Base-by-base conservation (phyloP, 768 basidiomycete genomes). In the Calvatia gigantea region DNA sequence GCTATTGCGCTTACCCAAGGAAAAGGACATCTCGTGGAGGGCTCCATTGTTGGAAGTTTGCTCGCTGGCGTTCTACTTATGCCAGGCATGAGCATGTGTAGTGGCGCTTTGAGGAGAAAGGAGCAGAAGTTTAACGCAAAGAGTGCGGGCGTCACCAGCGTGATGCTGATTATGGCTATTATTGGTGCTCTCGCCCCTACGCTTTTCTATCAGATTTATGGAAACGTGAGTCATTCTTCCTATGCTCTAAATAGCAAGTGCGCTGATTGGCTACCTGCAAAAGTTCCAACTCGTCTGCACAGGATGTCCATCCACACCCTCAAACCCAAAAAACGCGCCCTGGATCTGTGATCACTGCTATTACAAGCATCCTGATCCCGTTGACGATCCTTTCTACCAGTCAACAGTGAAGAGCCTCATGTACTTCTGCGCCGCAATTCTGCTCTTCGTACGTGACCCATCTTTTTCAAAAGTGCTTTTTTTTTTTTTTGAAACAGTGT, bases 91-190 rank as follows among this genome's bases (percentile, higher is more conserved):
- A 94, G 91, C 70, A 99, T 99, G 97, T 87, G 88, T 64, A 89
- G 89, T 33, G 91, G 89, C 6, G 97, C 97, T 0, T 60, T 97
- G 56, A 79, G 84, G 65, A 77, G 88, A 66, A 99, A 99, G 73
- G 97, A 99, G 70, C 93, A 95, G 68, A 91, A 86, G 62, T 99
- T 99, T 77, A 99, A 99, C 65, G 97, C 97, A n/a, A 98, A 93
- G 76, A 94, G 91, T 64, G 97, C 97, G 5, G 92, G 97, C 33
- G 97, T 99, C 14, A 99, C 97, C 0, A 97, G 94, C 68, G 97
- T 97, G 77, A 96, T 99, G 92, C 71, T 99, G 68, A 98, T 99
- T 73, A 98, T 98, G 96, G 97, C 97, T 11, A 92, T 99, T 68
- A 96, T 99, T 58, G 97, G 97, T 11, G 92, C 91, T 1, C 75